Conservation (phyloP, 1,284 basidiomycete species). For the Ceratobasidium sp. region DNA sequence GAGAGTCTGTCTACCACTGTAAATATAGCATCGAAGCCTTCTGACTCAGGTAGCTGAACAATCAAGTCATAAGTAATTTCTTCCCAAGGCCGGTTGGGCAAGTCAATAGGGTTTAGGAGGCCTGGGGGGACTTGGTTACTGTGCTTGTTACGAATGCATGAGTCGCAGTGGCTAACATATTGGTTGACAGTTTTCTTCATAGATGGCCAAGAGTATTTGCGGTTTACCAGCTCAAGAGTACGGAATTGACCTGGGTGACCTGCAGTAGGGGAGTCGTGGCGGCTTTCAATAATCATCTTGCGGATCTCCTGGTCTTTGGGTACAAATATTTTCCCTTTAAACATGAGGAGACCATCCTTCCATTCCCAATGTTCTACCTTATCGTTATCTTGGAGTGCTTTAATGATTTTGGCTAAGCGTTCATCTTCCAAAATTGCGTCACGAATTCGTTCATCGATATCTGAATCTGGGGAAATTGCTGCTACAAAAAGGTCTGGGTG, state of each 20-base stretch:
- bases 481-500: not conserved
- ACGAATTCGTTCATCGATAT: not conserved
- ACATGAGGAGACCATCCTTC: not conserved
- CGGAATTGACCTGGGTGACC: conserved; percentile 20
- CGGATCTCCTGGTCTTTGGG: conserved; percentile 52
- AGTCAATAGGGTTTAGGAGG: not conserved
- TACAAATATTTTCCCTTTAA: conserved; percentile 42
- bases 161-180: conserved; percentile 3
- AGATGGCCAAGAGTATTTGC: conserved; percentile 3
- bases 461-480: not conserved
- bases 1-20: conserved; percentile 52
- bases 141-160: conserved; percentile 2
- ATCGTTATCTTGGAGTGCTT: not conserved
- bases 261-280: conserved; percentile 56
- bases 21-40: conserved; percentile 46
- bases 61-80: conserved; percentile 29
- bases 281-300: conserved; percentile 50
- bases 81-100: not conserved
- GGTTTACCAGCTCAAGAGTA: not conserved
- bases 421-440: conserved; percentile 1
- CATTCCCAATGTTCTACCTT: conserved; percentile 1
- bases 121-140: conserved; percentile 7
- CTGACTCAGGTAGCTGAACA: not conserved
- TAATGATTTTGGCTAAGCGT: not conserved
- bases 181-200: not conserved